Conservation (phyloP, 805 yeast species). For the Lipomyces sp. region DNA sequence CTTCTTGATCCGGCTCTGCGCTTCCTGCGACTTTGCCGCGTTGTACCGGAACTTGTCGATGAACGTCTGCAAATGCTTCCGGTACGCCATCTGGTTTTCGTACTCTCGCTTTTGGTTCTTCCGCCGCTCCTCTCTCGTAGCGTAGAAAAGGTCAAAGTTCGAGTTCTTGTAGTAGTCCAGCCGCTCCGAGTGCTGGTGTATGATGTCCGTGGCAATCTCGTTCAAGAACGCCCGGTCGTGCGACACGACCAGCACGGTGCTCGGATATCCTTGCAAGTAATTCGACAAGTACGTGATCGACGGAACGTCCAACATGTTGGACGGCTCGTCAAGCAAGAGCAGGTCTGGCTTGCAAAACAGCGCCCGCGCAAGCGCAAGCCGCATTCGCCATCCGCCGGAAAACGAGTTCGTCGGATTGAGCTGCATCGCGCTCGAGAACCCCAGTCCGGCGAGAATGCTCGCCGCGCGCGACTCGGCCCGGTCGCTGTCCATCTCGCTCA, state of each 20-base stretch:
- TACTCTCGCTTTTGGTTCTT: conserved; percentile 92
- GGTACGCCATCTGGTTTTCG: conserved; percentile 93
- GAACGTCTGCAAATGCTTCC: conserved; percentile 87
- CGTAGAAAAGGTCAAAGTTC: conserved; percentile 87
- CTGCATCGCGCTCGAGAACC: conserved; percentile 88
- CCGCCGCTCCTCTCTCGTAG: conserved; percentile 91
- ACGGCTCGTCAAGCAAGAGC: conserved; percentile 93
- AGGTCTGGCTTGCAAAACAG: conserved; percentile 95
- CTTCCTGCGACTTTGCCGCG: conserved; percentile 96
- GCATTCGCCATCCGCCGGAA: conserved; percentile 99
- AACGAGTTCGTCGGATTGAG: conserved; percentile 78
- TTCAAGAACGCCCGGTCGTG: conserved; percentile 96
- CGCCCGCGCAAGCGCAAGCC: conserved; percentile 96
- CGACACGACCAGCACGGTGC: conserved; percentile 92
- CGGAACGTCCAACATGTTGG: conserved; percentile 99
- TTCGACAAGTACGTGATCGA: conserved; percentile 90
- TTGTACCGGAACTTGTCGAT: conserved; percentile 96
- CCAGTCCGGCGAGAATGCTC: conserved; percentile 84
- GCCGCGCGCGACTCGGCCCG: conserved; percentile 98
- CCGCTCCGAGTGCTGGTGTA: conserved; percentile 96
- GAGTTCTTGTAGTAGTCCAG: conserved; percentile 89
- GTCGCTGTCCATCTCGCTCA: conserved; percentile 91
- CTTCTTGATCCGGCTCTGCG: conserved; percentile 96
- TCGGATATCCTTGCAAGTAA: conserved; percentile 83
- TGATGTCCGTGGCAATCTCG: conserved; percentile 97